phyloP scores from a whole-genome alignment of 441 rosid genomes.

The Adansonia madagascariensis region DNA sequence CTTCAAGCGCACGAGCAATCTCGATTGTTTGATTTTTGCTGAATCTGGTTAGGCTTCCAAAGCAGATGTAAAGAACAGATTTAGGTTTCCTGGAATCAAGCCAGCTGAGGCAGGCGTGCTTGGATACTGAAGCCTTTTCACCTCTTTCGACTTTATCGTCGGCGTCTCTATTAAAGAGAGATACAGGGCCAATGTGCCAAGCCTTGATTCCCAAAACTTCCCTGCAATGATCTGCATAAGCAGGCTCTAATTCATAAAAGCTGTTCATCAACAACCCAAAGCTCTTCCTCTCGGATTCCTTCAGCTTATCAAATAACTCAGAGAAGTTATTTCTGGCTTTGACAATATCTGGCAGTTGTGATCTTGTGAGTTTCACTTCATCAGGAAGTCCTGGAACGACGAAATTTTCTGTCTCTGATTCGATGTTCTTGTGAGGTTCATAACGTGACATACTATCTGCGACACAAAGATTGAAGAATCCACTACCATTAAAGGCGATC shows the following conservation, averaged over 20 bases:
- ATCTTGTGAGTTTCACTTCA: slow-evolving; percentile 39
- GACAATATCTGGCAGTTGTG: slow-evolving; percentile 49
- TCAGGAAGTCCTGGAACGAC: slow-evolving; percentile 47
- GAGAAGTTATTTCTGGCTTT: slow-evolving; percentile 40
- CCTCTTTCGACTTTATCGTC: slow-evolving; percentile 49
- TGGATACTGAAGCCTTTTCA: slow-evolving; percentile 40
- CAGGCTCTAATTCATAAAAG: slow-evolving; percentile 49
- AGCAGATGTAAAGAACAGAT: slow-evolving; percentile 66
- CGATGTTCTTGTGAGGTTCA: slow-evolving; percentile 16
- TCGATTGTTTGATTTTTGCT: slow-evolving; percentile 34
- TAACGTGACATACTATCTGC: slow-evolving; percentile 30
- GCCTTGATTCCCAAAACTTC: slow-evolving; percentile 42
- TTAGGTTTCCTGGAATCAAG: slow-evolving; percentile 51
- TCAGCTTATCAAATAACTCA: slow-evolving; percentile 38
- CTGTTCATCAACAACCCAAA: slow-evolving; percentile 52
- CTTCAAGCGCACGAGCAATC: slow-evolving; percentile 37
- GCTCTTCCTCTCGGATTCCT: slow-evolving; percentile 45
- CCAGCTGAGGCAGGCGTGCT: slow-evolving; percentile 52
- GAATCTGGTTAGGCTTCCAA: slow-evolving; percentile 49
- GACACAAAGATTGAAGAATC: slow-evolving; percentile 47
- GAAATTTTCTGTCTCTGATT: slow-evolving; percentile 25
- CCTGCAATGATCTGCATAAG: slow-evolving; percentile 44
- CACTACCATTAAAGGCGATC: slow-evolving; percentile 43
- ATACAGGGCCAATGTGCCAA: slow-evolving; percentile 43
- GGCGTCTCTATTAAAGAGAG: slow-evolving; percentile 27